Evolutionary conservation across 1,139 yeast species (phyloP).

Genomic region (Ogataea hybrid): DNA sequence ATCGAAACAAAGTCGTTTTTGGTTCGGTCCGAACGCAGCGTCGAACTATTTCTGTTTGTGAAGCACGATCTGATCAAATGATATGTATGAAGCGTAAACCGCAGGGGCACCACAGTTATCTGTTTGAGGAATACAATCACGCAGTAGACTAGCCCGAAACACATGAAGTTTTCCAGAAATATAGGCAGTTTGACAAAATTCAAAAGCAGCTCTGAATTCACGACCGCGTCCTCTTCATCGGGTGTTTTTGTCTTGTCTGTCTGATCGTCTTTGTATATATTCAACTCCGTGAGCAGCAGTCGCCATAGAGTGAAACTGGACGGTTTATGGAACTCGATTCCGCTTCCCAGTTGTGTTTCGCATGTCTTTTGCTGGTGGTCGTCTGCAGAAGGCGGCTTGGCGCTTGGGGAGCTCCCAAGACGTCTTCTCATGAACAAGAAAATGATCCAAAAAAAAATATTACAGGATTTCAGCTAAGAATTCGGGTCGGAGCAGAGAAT

Average conservation of each 20-base stretch:
- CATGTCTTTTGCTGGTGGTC: neutral
- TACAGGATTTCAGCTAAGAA: neutral
- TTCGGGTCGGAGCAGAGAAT: neutral
- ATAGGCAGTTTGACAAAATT: slow-evolving; percentile 67
- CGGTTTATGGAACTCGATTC: slow-evolving; percentile 2
- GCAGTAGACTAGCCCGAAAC: slow-evolving; percentile 74
- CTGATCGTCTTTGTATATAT: slow-evolving; percentile 22
- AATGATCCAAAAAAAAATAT: neutral
- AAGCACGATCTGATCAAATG: slow-evolving; percentile 18
- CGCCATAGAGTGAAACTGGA: slow-evolving; percentile 32
- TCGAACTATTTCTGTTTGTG: slow-evolving; percentile 2
- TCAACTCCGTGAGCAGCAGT: slow-evolving; percentile 35
- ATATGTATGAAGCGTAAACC: slow-evolving; percentile 44
- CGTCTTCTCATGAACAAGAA: slow-evolving; percentile 8
- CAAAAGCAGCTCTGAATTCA: slow-evolving; percentile 50
- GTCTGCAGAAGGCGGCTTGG: slow-evolving; percentile 1
- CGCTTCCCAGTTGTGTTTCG: slow-evolving; percentile 3
- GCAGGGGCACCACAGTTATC: slow-evolving; percentile 74
- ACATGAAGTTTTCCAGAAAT: slow-evolving; percentile 68
- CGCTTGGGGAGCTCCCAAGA: slow-evolving; percentile 2
- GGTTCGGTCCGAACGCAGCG: slow-evolving; percentile 6
- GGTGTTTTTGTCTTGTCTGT: slow-evolving; percentile 9
- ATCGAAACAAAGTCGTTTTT: slow-evolving; percentile 54
- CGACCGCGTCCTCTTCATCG: slow-evolving; percentile 26
- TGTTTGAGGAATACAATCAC: slow-evolving; percentile 74